Evolutionary conservation across 345 rosid genomes (phyloP).

Genomic region (Eucalyptus pauciflora): DNA sequence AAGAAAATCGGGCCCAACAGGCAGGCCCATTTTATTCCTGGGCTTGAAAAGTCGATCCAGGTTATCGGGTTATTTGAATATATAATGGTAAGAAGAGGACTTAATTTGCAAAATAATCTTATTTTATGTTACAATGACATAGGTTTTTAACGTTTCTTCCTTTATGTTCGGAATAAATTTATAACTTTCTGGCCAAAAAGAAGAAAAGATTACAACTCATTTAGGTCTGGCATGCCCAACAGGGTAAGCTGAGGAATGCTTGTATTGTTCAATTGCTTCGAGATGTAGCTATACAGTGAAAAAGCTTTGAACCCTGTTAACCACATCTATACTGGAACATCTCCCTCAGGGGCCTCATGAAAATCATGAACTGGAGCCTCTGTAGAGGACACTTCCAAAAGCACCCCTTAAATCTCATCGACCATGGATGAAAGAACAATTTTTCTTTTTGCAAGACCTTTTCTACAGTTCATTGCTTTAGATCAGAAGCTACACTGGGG

Average conservation of each 20-base stretch:
- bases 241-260: not conserved
- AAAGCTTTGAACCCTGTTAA: not conserved
- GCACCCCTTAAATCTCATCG: not conserved
- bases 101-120: not conserved
- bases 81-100: not conserved
- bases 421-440: not conserved
- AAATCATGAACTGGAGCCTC: not conserved
- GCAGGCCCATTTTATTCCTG: no score
- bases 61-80: not conserved
- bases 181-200: not conserved
- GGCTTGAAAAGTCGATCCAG: not conserved
- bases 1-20: no score
- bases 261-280: not conserved
- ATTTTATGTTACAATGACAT: not conserved
- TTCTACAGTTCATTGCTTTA: not conserved
- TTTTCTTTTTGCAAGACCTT: not conserved
- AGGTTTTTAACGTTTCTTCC: not conserved
- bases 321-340: not conserved
- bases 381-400: not conserved
- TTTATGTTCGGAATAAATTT: not conserved
- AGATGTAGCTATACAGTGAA: not conserved
- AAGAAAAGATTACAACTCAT: not conserved
- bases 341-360: not conserved
- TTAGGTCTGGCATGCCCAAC: not conserved
- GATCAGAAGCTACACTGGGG: not conserved